Percentiles rank a stretch among this genome's conserved stretches.
These are phyloP conservation scores for Plectranthus barbatus DNA, from an alignment of 257 asterid genomes.

Conservation along the genomic window DNA sequence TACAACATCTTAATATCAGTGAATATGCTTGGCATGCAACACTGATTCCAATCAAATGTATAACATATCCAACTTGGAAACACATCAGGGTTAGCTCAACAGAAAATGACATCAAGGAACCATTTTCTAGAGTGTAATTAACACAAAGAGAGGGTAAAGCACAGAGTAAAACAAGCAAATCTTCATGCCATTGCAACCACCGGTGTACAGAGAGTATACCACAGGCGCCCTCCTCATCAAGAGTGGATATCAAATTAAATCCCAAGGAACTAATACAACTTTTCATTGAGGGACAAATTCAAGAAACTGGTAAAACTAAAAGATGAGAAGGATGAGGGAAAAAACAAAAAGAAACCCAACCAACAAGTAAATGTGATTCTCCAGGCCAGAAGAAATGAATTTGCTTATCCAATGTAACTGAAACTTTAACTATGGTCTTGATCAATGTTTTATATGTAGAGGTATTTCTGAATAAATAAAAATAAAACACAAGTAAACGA, in stretches of 20 bases:
- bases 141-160: neutral
- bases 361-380: neutral
- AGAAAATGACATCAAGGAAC: constrained; percentile 2
- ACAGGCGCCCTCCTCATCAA: neutral
- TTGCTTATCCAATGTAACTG: neutral
- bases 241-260: constrained; percentile 1
- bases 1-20: neutral
- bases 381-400: neutral
- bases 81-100: neutral
- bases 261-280: neutral
- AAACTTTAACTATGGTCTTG: neutral
- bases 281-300: neutral
- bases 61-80: neutral
- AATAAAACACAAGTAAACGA: neutral
- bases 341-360: neutral
- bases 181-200: neutral
- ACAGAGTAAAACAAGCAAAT: neutral
- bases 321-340: neutral
- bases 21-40: neutral
- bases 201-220: too few relatives aligned
- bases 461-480: neutral
- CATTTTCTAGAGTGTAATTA: neutral
- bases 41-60: neutral
- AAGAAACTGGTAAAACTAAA: neutral
- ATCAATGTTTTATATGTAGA: too few relatives aligned